Percentiles rank a stretch among this genome's conserved stretches.
These are phyloP conservation scores for Naganishia vaughanmartiniae DNA, from an alignment of 768 basidiomycete species.

Conservation along the genomic window DNA sequence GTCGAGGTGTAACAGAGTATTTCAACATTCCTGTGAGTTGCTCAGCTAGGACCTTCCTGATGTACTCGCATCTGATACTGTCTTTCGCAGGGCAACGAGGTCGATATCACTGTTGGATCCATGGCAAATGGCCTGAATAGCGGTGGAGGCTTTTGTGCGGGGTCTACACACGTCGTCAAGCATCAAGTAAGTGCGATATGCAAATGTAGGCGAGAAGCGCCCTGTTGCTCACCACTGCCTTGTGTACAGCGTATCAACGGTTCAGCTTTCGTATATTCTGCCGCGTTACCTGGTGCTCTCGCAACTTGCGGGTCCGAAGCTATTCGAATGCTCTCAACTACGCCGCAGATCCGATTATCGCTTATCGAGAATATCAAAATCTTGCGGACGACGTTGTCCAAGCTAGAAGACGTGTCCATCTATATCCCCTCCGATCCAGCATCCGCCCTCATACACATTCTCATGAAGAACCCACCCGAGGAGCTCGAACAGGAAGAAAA, in stretches of 20 bases:
- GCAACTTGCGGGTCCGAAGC: constrained; percentile 83
- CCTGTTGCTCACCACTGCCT: not conserved
- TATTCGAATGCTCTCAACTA: constrained; percentile 71
- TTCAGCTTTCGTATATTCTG: constrained; percentile 91
- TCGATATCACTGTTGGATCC: constrained; percentile 93
- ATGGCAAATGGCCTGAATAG: constrained; percentile 78
- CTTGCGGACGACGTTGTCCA: constrained; percentile 77
- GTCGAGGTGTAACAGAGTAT: constrained; percentile 89
- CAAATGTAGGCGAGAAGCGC: not conserved
- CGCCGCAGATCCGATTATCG: constrained; percentile 69
- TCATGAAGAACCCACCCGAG: constrained; percentile 54
- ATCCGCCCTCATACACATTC: constrained; percentile 84
- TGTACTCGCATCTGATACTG: not conserved
- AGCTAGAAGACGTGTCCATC: constrained; percentile 68
- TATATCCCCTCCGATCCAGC: constrained; percentile 78
- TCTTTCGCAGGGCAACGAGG: constrained; percentile 66
- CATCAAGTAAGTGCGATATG: constrained; percentile 65
- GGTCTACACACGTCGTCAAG: constrained; percentile 72
- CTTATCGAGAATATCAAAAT: constrained; percentile 78
- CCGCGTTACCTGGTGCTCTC: constrained; percentile 84
- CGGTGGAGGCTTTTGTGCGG: constrained; percentile 92
- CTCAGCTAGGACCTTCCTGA: not conserved
- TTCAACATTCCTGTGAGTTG: constrained; percentile 81
- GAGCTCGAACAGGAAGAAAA: constrained; percentile 65
- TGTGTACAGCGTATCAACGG: constrained; percentile 83